Conservation (phyloP, 2,329 filamentous ascomycete species). For the Cladosporium halotolerans region DNA sequence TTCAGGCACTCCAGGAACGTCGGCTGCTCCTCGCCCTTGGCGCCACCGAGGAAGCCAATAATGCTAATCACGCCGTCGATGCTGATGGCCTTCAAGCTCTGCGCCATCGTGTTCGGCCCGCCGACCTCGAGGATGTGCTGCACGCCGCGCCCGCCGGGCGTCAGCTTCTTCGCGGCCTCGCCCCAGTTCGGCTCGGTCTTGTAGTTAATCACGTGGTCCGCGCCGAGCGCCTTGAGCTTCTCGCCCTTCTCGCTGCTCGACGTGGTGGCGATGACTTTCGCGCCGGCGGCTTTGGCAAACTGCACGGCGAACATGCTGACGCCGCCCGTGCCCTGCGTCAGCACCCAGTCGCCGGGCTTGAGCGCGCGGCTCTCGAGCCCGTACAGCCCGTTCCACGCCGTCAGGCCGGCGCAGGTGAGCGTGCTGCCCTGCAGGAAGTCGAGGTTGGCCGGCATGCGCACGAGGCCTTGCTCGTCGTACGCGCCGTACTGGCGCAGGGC, state of each 20-base stretch:
- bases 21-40: slow-evolving; percentile 42
- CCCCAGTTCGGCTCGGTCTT: slow-evolving; percentile 49
- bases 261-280: slow-evolving; percentile 53
- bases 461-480: slow-evolving; percentile 62
- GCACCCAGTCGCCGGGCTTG: slow-evolving; percentile 43
- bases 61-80: slow-evolving; percentile 51
- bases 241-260: slow-evolving; percentile 45
- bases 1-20: slow-evolving; percentile 46
- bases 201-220: slow-evolving; percentile 55
- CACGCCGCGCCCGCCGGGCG: slow-evolving; percentile 48
- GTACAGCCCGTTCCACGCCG: slow-evolving; percentile 50
- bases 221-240: slow-evolving; percentile 47
- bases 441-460: slow-evolving; percentile 54
- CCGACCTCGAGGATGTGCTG: slow-evolving; percentile 62
- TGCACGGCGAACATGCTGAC: slow-evolving; percentile 62
- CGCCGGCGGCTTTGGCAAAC: slow-evolving; percentile 49
- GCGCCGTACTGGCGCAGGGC: slow-evolving; percentile 60
- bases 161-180: slow-evolving; percentile 45
- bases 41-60: slow-evolving; percentile 53
- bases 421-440: slow-evolving; percentile 42
- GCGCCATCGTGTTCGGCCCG: slow-evolving; percentile 53
- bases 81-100: slow-evolving; percentile 38
- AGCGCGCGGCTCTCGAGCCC: slow-evolving; percentile 38
- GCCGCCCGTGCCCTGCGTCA: slow-evolving; percentile 66
- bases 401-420: slow-evolving; percentile 41